These are phyloP conservation scores for Capniomyces stellatus DNA, from an alignment of 371 early-diverging fungal genomes.

Conservation along the genomic window DNA sequence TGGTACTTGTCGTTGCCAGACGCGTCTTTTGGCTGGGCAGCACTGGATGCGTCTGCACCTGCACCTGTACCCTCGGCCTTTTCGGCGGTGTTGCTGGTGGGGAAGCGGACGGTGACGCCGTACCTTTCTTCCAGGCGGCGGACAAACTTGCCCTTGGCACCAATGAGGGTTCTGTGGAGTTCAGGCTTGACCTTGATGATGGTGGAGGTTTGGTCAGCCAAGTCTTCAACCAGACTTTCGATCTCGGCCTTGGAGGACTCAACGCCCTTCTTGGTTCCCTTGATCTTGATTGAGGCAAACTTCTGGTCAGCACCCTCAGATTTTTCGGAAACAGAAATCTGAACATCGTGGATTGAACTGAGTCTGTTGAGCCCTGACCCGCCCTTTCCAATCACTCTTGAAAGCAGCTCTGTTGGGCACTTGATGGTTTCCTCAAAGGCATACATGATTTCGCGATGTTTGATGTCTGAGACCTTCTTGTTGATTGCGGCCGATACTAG, in stretches of 20 bases:
- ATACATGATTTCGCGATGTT: conserved; percentile 45
- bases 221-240: conserved; percentile 37
- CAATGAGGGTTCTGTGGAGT: conserved; percentile 58
- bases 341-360: conserved; percentile 57
- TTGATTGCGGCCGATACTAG: conserved; percentile 42
- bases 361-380: conserved; percentile 62
- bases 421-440: conserved; percentile 44
- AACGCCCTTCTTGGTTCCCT: conserved; percentile 62
- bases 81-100: conserved; percentile 10
- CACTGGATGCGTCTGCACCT: conserved; percentile 23
- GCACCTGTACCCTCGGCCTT: conserved; percentile 21
- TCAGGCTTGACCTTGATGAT: conserved; percentile 39
- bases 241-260: conserved; percentile 56
- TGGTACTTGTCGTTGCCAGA: conserved; percentile 5
- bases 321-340: conserved; percentile 41
- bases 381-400: conserved; percentile 77
- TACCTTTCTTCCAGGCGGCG: conserved; percentile 67
- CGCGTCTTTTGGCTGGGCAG: not conserved
- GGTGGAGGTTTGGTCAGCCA: conserved; percentile 51
- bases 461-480: conserved; percentile 41
- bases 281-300: conserved; percentile 36
- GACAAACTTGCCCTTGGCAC: conserved; percentile 54
- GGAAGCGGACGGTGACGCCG: conserved; percentile 55
- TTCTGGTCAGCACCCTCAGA: conserved; percentile 20
- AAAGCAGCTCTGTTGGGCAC: conserved; percentile 48